A percentile compares a stretch with the other conserved stretches of the same genome.
phyloP scores from a whole-genome alignment of 495 filamentous ascomycete genomes.

The Neurospora sp. region DNA sequence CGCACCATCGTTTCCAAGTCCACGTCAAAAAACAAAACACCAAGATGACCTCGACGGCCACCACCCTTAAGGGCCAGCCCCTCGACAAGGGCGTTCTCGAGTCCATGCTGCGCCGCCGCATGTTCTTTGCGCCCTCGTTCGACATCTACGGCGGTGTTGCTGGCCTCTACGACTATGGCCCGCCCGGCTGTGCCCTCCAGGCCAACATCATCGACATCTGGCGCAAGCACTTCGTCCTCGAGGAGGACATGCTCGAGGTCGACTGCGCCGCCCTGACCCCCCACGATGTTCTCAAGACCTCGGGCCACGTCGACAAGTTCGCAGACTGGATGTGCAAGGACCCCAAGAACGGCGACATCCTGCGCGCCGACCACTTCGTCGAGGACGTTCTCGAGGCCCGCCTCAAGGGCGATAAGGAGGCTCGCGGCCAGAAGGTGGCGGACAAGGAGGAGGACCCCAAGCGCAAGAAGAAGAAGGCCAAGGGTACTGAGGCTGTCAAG shows the following conservation, averaged over 20 bases:
- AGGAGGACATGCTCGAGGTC: constrained; percentile 87
- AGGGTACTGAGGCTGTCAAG: constrained; percentile 46
- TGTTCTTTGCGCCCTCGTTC: constrained; percentile 93
- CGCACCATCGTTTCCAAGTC: constrained; percentile 5
- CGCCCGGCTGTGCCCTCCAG: constrained; percentile 68
- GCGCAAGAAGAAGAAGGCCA: constrained; percentile 47
- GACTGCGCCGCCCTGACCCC: constrained; percentile 82
- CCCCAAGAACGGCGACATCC: constrained; percentile 91
- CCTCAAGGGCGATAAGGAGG: constrained; percentile 71
- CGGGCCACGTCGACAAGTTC: constrained; percentile 95
- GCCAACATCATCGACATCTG: constrained; percentile 83
- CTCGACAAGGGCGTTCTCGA: constrained; percentile 76
- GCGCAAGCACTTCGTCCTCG: constrained; percentile 82
- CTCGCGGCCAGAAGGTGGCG: constrained; percentile 59
- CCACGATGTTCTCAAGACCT: constrained; percentile 86
- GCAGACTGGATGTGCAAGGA: constrained; percentile 99
- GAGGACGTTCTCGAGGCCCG: constrained; percentile 83
- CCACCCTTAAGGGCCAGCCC: constrained; percentile 79
- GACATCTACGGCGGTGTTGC: constrained; percentile 86
- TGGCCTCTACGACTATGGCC: constrained; percentile 80
- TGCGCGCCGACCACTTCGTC: constrained; percentile 90
- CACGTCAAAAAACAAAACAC: constrained; percentile 26
- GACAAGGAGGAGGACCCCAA: constrained; percentile 47
- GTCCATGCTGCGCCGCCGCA: constrained; percentile 70
- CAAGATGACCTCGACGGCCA: constrained; percentile 39